phyloP scores from a whole-genome alignment of 2,329 filamentous ascomycete species.

The Claviceps spartinae region DNA sequence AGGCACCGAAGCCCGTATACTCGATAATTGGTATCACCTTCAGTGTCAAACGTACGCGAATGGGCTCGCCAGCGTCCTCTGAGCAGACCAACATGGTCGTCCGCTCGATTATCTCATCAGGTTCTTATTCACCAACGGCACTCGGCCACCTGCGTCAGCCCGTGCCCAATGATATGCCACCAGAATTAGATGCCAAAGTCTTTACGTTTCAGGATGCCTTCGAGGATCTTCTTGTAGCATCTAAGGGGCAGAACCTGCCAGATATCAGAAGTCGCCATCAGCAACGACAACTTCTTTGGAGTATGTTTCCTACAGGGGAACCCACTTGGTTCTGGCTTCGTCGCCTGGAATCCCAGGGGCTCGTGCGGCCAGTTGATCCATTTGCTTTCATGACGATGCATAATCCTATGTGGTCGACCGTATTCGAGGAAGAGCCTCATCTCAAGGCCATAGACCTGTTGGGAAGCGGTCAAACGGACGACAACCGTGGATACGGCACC shows the following conservation, averaged over 20 bases:
- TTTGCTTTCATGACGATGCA: constrained; percentile 7
- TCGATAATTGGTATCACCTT: neutral
- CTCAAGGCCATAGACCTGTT: constrained; percentile 15
- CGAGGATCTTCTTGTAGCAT: constrained; percentile 39
- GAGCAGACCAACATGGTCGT: constrained; percentile 8
- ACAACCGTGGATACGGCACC: neutral
- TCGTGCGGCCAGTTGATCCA: constrained; percentile 21
- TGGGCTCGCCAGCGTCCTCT: neutral
- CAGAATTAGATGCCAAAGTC: constrained; percentile 19
- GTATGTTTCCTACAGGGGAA: constrained; percentile 27
- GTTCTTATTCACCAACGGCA: constrained; percentile 17
- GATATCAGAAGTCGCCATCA: constrained; percentile 23
- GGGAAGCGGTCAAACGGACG: constrained; percentile 9
- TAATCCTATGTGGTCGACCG: constrained; percentile 14
- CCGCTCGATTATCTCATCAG: constrained; percentile 12
- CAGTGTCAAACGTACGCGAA: neutral
- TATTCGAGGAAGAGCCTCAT: constrained; percentile 19
- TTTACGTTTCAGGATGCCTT: constrained; percentile 45
- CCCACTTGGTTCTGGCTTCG: constrained; percentile 29
- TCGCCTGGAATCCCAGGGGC: constrained; percentile 22
- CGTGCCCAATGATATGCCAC: constrained; percentile 28
- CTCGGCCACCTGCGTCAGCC: constrained; percentile 35
- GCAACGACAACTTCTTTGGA: constrained; percentile 22
- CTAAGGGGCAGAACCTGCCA: constrained; percentile 27
- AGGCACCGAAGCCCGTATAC: neutral